Base-by-base conservation (phyloP, 2,329 filamentous ascomycete species). In the Ambrosiella xylebori region DNA sequence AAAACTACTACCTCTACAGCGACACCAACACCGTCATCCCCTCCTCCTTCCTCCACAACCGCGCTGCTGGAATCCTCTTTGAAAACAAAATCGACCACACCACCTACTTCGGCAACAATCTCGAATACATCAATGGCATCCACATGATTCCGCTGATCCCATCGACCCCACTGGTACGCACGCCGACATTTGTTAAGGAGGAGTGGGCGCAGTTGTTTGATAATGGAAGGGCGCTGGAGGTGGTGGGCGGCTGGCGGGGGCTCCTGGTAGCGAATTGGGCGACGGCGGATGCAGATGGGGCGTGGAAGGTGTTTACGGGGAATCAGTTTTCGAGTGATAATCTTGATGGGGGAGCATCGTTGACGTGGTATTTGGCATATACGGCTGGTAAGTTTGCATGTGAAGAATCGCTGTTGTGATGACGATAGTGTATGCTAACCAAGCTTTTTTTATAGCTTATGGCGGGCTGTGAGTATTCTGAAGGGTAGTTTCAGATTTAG, bases 71-170 rank as follows among this genome's bases (percentile, higher is more conserved):
- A 5, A 84, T 84, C 62, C 68, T 95, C 7, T 97, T 96, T 65
- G 91, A 97, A 71, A 96, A 96, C 74, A 97, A 97, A 71, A 78
- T 89, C 57, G 88, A 97, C 68, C 88, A 96, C 69, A 85, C 86
- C 2, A 96, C 91, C 0, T 96, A 88, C 71, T 96, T 96, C 65
- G 87, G 88, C 51, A 68, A 73, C 55, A 80, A 83, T 59, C 76
- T 80, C 11, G 84, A 91, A 69, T 87, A 81, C 64, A 78, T 94
- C 61, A 72, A 80, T 65, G 85, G 86, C 59, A 90, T 91, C 64
- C 86, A 93, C 71, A 91, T 93, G 86, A 75, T 91, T 37, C 88
- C 88, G 0, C 71, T 90, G 51, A 74, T 84, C 55, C 82, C 88
- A 2, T 74, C 78, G 58, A 84, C 84, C 1, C 74, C 82, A 4